phyloP scores from a whole-genome alignment of 768 basidiomycete species.

The Pulveroboletus sp. region DNA sequence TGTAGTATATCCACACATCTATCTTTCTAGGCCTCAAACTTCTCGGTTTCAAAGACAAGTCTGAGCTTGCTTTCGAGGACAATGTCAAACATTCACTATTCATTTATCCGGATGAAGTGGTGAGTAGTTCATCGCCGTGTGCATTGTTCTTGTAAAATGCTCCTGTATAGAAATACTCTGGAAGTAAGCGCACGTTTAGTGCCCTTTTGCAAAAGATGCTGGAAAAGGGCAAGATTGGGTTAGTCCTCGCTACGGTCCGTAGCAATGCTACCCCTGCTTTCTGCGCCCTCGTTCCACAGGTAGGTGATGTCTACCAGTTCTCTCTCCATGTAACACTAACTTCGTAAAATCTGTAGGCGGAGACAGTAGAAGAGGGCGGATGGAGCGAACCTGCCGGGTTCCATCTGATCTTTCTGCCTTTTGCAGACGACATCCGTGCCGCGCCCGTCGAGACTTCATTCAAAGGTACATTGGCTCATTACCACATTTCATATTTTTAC shows the following conservation, averaged over 20 bases:
- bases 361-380: constrained; percentile 65
- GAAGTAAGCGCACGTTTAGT: constrained; percentile 89
- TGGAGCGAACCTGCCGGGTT: constrained; percentile 87
- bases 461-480: constrained; percentile 46
- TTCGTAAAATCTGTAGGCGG: constrained; percentile 45
- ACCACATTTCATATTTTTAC: background rate
- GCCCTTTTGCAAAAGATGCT: constrained; percentile 83
- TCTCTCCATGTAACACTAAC: background rate
- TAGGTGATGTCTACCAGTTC: constrained; percentile 26
- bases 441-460: constrained; percentile 66
- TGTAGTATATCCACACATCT: background rate
- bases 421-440: constrained; percentile 88
- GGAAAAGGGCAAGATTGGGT: constrained; percentile 76
- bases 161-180: constrained; percentile 62
- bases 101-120: constrained; percentile 89
- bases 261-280: constrained; percentile 75
- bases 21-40: constrained; percentile 69
- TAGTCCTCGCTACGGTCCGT: constrained; percentile 70
- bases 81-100: constrained; percentile 91
- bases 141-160: background rate
- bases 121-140: constrained; percentile 30
- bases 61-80: constrained; percentile 76
- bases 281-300: constrained; percentile 87
- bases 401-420: constrained; percentile 91
- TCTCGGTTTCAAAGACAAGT: constrained; percentile 83